phyloP scores from a whole-genome alignment of 306 rosid species.

The Sechiopsis laciniata region DNA sequence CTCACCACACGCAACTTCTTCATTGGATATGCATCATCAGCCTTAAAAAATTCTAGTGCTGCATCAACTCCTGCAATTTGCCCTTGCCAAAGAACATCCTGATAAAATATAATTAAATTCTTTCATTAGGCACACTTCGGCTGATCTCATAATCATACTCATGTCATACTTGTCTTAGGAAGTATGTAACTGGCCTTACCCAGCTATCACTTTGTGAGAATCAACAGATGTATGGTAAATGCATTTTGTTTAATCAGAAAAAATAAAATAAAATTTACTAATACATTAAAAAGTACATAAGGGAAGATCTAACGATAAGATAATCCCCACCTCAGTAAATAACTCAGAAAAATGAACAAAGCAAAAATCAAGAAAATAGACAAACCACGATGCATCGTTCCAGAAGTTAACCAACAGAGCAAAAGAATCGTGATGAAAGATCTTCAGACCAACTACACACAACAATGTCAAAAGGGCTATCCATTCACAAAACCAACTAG shows the following conservation, averaged over 20 bases:
- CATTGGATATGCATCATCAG: conserved; percentile 72
- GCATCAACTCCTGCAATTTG: conserved; percentile 67
- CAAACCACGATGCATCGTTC: too few species aligned
- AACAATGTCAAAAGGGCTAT: too few species aligned
- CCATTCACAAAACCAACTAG: too few species aligned
- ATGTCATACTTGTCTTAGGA: background rate
- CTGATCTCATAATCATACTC: background rate
- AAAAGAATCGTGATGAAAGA: too few species aligned
- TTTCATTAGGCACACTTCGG: background rate
- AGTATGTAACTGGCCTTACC: background rate
- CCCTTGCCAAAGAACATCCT: conserved; percentile 97
- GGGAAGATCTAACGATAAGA: background rate
- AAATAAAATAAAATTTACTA: background rate
- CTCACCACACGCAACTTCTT: conserved; percentile 62
- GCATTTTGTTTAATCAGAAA: conserved; percentile 3
- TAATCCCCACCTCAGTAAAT: background rate
- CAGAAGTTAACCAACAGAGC: too few species aligned
- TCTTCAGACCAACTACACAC: too few species aligned
- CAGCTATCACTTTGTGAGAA: background rate
- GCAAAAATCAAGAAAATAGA: background rate
- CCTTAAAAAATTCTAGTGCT: conserved; percentile 72
- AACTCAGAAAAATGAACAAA: background rate
- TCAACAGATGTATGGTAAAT: background rate
- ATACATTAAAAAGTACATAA: background rate
- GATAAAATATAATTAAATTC: conserved; percentile 4